Base-by-base conservation (phyloP, 2,329 filamentous ascomycete genomes). In the Fusarium algeriense region DNA sequence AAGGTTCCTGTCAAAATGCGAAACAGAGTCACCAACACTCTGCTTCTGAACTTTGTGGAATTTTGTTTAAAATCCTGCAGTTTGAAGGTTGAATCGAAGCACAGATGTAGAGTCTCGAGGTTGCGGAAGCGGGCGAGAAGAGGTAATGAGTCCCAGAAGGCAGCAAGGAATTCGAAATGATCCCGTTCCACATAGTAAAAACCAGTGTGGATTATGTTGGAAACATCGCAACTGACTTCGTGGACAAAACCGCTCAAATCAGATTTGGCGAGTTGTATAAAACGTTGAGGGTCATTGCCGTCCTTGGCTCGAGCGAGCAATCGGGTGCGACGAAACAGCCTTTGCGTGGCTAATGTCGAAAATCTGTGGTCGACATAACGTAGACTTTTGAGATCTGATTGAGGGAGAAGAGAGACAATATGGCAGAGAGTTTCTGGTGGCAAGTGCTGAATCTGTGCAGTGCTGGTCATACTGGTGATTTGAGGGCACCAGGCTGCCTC, bases 31-130 rank as follows among this genome's bases (percentile, higher is more conserved):
- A 17, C 20, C 17, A 56, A 2, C 2, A 46, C 13, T 17, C 7
- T 44, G 1, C 1, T 26, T 6, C 50, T 43, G 50, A 40, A 38
- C 10, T 20, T 4, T 0, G 1, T 56, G 4, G 40, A 34, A 4
- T 17, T 26, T 15, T 5, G 2, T 17, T 44, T 6, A 0, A 5
- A 13, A 10, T 19, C 23, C 0, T 1, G 5, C 5, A 17, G 4
- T 7, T 14, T 1, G 20, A 17, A 32, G 4, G 3, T 23, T 9
- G 17, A 4, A 6, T 54, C 28, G 2, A 54, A 55, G 20, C 38
- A 37, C 5, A 62, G 1, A 44, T 65, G 49, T 0, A 56, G 38
- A 14, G 49, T 35, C 5, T 32, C 40, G 3, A 62, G 23, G 5
- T 44, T 62, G 20, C n/a, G 38, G n/a, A 62, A 65, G 1, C n/a